Conservation (phyloP, 192 early-diverging fungal genomes). For the Pilaira anomala region DNA sequence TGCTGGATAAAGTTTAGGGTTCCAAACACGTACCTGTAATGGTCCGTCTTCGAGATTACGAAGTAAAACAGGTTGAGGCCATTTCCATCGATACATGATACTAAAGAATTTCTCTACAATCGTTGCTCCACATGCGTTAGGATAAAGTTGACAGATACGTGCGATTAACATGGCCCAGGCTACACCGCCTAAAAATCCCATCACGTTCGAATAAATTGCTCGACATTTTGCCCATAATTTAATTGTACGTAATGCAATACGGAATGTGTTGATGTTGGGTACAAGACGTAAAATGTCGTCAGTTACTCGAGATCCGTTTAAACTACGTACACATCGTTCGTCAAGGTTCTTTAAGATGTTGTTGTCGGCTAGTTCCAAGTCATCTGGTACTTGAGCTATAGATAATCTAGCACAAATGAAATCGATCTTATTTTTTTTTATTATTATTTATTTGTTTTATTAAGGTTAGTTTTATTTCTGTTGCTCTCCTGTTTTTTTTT, state of each 20-base stretch:
- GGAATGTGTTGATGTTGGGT: conserved; percentile 84
- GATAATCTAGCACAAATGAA: conserved; percentile 83
- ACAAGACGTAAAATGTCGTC: conserved; percentile 95
- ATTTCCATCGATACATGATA: conserved; percentile 86
- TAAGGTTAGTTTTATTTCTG: not conserved
- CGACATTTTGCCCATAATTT: conserved; percentile 95
- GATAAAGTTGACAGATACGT: conserved; percentile 92
- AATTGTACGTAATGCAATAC: conserved; percentile 87
- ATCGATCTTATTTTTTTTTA: conserved; percentile 68
- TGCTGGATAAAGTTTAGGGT: conserved; percentile 79
- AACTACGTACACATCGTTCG: conserved; percentile 78
- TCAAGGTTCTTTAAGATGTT: conserved; percentile 85
- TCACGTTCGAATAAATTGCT: conserved; percentile 92
- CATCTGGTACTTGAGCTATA: conserved; percentile 74
- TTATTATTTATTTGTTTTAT: not conserved
- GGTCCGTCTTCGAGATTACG: conserved; percentile 87
- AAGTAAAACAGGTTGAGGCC: conserved; percentile 91
- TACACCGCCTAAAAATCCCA: conserved; percentile 98
- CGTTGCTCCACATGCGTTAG: conserved; percentile 84
- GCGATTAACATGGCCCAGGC: conserved; percentile 98
- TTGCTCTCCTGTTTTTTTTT: not conserved
- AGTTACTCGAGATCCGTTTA: conserved; percentile 97
- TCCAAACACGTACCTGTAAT: conserved; percentile 89
- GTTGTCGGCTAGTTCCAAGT: conserved; percentile 82
- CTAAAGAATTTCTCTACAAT: conserved; percentile 89